Conservation (phyloP, 1,139 yeast species). For the Taphrina betulina region DNA sequence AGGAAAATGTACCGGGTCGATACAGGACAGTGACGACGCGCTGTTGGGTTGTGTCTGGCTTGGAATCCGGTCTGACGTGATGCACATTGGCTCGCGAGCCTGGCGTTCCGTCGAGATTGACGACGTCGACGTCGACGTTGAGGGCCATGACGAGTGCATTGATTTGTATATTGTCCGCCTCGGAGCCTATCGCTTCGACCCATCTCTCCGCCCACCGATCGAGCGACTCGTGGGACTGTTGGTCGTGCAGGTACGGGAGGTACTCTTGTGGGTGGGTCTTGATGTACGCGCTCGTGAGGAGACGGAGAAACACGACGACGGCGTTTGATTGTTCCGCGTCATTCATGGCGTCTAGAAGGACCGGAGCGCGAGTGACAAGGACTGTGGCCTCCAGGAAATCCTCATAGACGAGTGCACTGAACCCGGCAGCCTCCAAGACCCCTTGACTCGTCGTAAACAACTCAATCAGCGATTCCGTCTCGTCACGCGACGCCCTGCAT, state of each 20-base stretch:
- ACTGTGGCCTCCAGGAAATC: conserved; percentile 38
- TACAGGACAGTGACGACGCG: conserved; percentile 37
- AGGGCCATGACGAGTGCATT: conserved; percentile 39
- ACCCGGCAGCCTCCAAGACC: conserved; percentile 38
- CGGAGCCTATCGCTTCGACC: conserved; percentile 40
- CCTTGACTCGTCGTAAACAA: neutral
- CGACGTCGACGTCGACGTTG: conserved; percentile 27
- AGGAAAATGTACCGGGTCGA: too few relatives aligned
- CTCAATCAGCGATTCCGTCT: neutral
- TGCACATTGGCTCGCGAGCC: conserved; percentile 32
- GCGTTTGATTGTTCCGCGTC: conserved; percentile 39
- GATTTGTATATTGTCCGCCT: conserved; percentile 40
- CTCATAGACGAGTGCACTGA: conserved; percentile 37
- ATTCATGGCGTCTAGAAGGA: conserved; percentile 27
- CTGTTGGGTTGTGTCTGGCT: too few relatives aligned
- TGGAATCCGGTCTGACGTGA: conserved; percentile 37
- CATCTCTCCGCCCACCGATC: conserved; percentile 37
- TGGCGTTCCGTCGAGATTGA: conserved; percentile 27
- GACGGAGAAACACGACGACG: conserved; percentile 39
- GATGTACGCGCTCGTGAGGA: conserved; percentile 39
- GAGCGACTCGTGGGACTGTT: conserved; percentile 31
- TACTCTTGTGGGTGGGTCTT: conserved; percentile 38
- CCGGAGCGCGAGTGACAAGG: conserved; percentile 13
- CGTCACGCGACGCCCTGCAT: neutral
- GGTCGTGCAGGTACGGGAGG: conserved; percentile 37